These are phyloP conservation scores for Blastomyces percursus DNA, from an alignment of 2,329 filamentous ascomycete genomes.

Conservation along the genomic window DNA sequence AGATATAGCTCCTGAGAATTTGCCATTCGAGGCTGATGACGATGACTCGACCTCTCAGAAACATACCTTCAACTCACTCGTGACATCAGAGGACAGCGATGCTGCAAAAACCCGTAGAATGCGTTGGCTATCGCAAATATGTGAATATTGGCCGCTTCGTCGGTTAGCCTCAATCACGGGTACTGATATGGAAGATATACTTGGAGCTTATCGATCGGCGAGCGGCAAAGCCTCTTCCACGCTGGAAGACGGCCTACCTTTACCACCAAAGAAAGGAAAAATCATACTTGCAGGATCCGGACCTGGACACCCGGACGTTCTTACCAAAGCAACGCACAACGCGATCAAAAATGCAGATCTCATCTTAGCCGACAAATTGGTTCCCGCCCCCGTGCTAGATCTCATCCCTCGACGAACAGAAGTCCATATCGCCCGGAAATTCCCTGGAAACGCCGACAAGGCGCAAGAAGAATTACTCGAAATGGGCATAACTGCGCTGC, in stretches of 20 bases:
- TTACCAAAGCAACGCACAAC: conserved; percentile 53
- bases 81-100: conserved; percentile 58
- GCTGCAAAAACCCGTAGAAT: conserved; percentile 70
- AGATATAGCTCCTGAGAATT: conserved; percentile 32
- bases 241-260: conserved; percentile 10
- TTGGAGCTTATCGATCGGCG: conserved; percentile 53
- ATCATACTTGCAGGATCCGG: conserved; percentile 88
- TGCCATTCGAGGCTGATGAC: conserved; percentile 37
- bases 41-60: conserved; percentile 49
- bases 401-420: conserved; percentile 82
- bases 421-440: conserved; percentile 89
- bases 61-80: conserved; percentile 71
- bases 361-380: conserved; percentile 44
- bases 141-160: conserved; percentile 94
- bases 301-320: conserved; percentile 81
- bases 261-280: conserved; percentile 42
- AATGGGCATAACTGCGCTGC: conserved; percentile 59
- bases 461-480: conserved; percentile 83
- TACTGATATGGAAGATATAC: conserved; percentile 62
- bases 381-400: conserved; percentile 69
- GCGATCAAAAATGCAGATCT: conserved; percentile 41
- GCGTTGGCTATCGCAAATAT: conserved; percentile 90
- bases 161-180: conserved; percentile 70
- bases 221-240: conserved; percentile 10
- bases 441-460: conserved; percentile 89